Conservation (phyloP, 139 green algal species). For the Chlorella ohadii region DNA sequence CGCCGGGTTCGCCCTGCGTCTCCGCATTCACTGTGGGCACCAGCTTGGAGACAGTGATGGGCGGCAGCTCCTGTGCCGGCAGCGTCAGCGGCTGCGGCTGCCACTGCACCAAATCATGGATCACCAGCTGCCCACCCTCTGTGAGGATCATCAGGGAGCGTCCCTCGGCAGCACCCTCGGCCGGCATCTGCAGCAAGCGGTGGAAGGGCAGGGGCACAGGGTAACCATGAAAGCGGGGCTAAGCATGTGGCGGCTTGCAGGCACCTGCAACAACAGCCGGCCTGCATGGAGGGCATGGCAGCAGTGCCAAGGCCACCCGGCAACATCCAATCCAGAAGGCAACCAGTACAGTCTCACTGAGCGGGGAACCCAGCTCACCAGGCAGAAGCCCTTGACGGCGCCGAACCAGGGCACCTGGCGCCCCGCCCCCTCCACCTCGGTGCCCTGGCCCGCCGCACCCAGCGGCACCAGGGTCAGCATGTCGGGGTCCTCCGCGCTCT, state of each 20-base stretch:
- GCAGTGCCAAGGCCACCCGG: too few relatives aligned
- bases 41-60: conserved; percentile 39
- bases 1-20: background rate
- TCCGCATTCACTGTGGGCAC: conserved; percentile 17
- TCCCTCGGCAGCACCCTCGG: background rate
- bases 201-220: too few relatives aligned
- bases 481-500: conserved; percentile 60
- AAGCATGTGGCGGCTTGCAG: too few relatives aligned
- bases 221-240: too few relatives aligned
- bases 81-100: conserved; percentile 60
- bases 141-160: conserved; percentile 69
- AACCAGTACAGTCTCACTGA: too few relatives aligned
- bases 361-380: too few relatives aligned
- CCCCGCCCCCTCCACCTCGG: background rate
- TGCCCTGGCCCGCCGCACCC: background rate
- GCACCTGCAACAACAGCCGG: too few relatives aligned
- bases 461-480: conserved; percentile 72
- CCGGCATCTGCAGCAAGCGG: conserved; percentile 15
- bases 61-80: conserved; percentile 62
- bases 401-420: conserved; percentile 78
- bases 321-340: too few relatives aligned
- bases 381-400: conserved; percentile 54
- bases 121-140: conserved; percentile 76
- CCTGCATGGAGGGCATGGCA: too few relatives aligned
- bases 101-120: conserved; percentile 62